These are phyloP conservation scores for Gaultheria prostrata DNA, from an alignment of 148 eudicot genomes.

Conservation along the genomic window DNA sequence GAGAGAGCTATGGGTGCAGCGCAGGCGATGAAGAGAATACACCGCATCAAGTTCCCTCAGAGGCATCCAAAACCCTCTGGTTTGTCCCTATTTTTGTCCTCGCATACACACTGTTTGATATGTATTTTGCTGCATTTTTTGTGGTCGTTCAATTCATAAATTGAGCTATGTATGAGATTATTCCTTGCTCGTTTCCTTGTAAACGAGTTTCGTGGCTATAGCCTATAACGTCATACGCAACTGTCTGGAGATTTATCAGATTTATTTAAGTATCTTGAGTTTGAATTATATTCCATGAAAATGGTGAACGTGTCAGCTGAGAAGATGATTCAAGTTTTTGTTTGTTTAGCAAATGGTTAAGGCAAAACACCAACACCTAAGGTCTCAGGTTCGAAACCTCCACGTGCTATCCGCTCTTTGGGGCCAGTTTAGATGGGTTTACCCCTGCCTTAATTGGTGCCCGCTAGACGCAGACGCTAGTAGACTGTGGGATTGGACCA, in stretches of 20 bases:
- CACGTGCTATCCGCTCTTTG: no score
- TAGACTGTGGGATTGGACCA: neutral
- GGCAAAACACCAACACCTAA: no score
- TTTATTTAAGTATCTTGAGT: neutral
- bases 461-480: no score
- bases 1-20: constrained; percentile 21
- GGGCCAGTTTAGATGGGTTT: no score
- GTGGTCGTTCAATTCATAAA: neutral
- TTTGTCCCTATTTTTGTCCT: neutral
- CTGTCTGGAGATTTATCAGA: neutral
- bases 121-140: neutral
- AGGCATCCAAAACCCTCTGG: constrained; percentile 24
- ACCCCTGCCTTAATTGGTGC: neutral
- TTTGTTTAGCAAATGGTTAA: no score
- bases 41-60: constrained; percentile 28
- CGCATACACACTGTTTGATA: neutral
- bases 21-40: constrained; percentile 28
- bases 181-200: neutral
- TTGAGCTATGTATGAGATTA: neutral
- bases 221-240: neutral
- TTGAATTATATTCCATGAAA: no score
- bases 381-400: no score
- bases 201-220: neutral
- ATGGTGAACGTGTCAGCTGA: no score
- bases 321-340: no score